Base-by-base conservation (phyloP, 306 rosid genomes). In the Rubus parviflorus region DNA sequence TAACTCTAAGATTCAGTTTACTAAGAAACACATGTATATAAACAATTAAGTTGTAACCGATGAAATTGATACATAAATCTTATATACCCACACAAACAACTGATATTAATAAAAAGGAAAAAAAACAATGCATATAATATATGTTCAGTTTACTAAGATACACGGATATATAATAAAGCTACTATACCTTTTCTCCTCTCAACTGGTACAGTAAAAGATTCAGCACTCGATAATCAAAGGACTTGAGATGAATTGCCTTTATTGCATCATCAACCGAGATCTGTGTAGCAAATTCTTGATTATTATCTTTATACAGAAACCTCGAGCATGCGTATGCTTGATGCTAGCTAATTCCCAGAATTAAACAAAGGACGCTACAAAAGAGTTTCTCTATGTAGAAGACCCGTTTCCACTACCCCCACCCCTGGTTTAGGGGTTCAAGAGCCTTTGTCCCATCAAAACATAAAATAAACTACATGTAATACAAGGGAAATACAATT, bases 151-250 rank as follows among this genome's bases (percentile, higher is more conserved):
- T 25, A 8, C 35, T 16, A 22, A 68, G 19, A 56, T n/a, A 15
- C 11, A 30, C 3, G 19, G 49, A 43, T 6, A 41, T 42, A 46
- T 8, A 30, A 43, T 30, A 54, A 76, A 81, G 43, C 57, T 56
- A 52, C 60, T 23, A 71, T 87, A 94, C 98, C 98, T 90, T 79
- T 49, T 86, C 87, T 54, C 90, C 97, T 83, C 82, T 88, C 77
- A 94, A 78, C 75, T 89, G 89, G 85, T 94, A 92, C 67, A 94
- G 93, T 71, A 94, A 97, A 84, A 94, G 97, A 86, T 90, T 92
- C 81, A 94, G 61, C 81, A 94, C 93, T 46, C 97, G 91, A 67
- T 92, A 94, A 86, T 94, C 98, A 81, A 89, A 94, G 68, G 98
- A 90, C 82, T 92, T 94, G 53, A 92, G 87, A 87, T 85, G 91